Conservation (phyloP, 306 rosid species). For the Canavalia gladiata region DNA sequence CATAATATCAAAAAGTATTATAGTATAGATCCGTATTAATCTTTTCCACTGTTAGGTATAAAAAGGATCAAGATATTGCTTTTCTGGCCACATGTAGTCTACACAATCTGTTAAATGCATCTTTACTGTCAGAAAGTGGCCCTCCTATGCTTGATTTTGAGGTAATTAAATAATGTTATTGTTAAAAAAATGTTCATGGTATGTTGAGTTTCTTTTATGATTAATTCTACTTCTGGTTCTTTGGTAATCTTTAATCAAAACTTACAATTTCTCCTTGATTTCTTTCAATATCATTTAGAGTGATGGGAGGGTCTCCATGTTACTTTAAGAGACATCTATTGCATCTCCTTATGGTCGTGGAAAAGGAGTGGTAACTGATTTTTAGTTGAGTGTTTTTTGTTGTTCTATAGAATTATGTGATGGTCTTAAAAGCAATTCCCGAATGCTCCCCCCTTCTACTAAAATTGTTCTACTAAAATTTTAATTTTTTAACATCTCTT, state of each 20-base stretch:
- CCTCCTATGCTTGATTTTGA: constrained; percentile 99
- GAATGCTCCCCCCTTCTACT: too few species aligned
- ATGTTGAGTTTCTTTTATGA: constrained; percentile 29
- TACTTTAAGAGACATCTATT: constrained; percentile 17
- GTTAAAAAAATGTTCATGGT: background rate
- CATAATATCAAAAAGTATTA: constrained; percentile 31
- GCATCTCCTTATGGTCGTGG: constrained; percentile 26
- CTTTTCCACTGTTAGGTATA: constrained; percentile 69
- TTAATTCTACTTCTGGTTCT: constrained; percentile 16
- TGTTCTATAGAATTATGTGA: background rate
- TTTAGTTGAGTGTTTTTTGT: background rate
- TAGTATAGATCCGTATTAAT: constrained; percentile 37
- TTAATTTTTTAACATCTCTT: too few species aligned
- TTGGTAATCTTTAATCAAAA: constrained; percentile 21
- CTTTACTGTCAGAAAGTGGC: constrained; percentile 88
- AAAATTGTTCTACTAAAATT: too few species aligned
- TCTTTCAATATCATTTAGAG: constrained; percentile 1
- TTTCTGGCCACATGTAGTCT: constrained; percentile 90
- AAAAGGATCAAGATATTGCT: constrained; percentile 84
- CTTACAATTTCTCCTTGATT: constrained; percentile 10
- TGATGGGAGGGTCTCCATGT: constrained; percentile 23
- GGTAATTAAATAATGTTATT: constrained; percentile 60
- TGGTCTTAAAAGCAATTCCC: constrained; percentile 3
- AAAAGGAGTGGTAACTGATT: constrained; percentile 8
- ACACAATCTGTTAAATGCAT: constrained; percentile 79